Evolutionary conservation across 2,329 filamentous ascomycete species (phyloP).

Genomic region (Chaetomiaceae sp.): DNA sequence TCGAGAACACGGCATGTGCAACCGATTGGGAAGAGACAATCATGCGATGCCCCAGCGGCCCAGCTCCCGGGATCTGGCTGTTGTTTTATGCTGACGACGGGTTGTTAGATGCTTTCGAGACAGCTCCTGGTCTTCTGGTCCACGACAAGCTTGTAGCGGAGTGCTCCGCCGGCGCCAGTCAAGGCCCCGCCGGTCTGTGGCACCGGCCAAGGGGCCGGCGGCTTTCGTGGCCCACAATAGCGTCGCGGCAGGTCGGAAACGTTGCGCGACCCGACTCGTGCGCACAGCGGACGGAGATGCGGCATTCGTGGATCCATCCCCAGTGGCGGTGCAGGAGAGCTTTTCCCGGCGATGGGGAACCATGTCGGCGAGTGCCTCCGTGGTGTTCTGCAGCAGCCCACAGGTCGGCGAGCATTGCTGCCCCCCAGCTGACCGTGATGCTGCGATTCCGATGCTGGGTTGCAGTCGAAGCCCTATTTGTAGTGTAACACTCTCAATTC

Average conservation of each 20-base stretch:
- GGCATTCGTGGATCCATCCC: conserved; percentile 1
- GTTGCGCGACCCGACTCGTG: conserved; percentile 4
- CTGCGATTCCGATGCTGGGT: no score
- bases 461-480: no score
- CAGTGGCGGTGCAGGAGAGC: conserved; percentile 5
- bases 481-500: no score
- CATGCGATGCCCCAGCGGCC: no score
- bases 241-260: conserved; percentile 1
- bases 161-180: not conserved
- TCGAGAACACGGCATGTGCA: no score
- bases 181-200: not conserved
- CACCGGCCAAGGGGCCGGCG: not conserved
- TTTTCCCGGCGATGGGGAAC: not conserved
- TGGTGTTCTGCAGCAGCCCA: no score
- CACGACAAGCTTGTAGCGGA: not conserved
- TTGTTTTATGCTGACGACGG: no score
- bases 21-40: no score
- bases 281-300: conserved; percentile 3
- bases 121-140: not conserved
- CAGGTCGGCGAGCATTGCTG: not conserved
- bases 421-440: no score
- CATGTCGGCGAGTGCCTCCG: not conserved
- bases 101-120: no score
- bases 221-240: conserved; percentile 3
- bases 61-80: no score